These are phyloP conservation scores for Colletotrichum eleusines DNA, from an alignment of 2,329 filamentous ascomycete species.

Conservation along the genomic window DNA sequence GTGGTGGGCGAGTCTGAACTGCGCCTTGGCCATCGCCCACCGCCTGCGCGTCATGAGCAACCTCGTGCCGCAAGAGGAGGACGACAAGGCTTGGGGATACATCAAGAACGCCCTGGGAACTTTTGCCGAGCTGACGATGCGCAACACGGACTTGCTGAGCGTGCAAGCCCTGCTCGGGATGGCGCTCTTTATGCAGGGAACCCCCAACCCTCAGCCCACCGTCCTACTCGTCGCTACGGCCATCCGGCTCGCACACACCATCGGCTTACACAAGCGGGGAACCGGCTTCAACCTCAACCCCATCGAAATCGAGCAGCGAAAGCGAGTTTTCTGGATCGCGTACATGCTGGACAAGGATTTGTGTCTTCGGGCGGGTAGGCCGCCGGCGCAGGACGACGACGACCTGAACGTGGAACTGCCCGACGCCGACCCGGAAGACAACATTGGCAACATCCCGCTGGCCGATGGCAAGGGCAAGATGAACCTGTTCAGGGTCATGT, in stretches of 20 bases:
- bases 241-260: constrained; percentile 90
- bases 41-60: constrained; percentile 96
- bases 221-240: constrained; percentile 93
- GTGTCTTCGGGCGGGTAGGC: constrained; percentile 69
- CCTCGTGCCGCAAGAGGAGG: constrained; percentile 88
- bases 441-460: constrained; percentile 93
- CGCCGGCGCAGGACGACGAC: constrained; percentile 72
- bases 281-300: constrained; percentile 94
- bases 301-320: constrained; percentile 91
- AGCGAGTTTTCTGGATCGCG: constrained; percentile 74
- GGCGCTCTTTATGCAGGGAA: constrained; percentile 94
- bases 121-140: constrained; percentile 92
- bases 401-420: constrained; percentile 97
- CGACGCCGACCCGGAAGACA: constrained; percentile 89
- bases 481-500: constrained; percentile 95
- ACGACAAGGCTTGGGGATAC: constrained; percentile 94
- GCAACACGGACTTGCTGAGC: constrained; percentile 93
- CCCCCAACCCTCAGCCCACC: constrained; percentile 93
- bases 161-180: constrained; percentile 95
- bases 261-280: constrained; percentile 93
- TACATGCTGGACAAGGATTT: constrained; percentile 75
- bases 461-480: constrained; percentile 91
- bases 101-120: constrained; percentile 97
- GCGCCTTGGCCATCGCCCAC: constrained; percentile 92
- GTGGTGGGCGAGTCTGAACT: constrained; percentile 98